phyloP scores from a whole-genome alignment of 2,329 filamentous ascomycete species.

The Nothopassalora personata region DNA sequence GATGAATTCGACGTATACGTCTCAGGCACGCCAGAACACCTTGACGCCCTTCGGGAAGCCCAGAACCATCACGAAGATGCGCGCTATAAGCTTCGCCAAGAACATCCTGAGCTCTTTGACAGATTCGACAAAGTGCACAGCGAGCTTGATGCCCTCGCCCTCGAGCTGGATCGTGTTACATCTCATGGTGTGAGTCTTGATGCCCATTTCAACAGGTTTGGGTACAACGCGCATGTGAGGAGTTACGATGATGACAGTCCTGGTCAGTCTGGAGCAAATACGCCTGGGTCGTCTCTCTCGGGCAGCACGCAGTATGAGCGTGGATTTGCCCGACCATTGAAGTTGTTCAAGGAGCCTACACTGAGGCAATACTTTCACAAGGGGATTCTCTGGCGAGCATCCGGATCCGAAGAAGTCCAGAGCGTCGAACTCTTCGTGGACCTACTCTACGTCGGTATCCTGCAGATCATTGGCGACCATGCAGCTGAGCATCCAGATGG shows the following conservation, averaged over 20 bases:
- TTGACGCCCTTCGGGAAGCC: slow-evolving; percentile 47
- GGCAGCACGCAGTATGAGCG: slow-evolving; percentile 11
- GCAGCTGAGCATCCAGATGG: slow-evolving; percentile 54
- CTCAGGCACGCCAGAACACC: slow-evolving; percentile 50
- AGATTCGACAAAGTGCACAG: slow-evolving; percentile 53
- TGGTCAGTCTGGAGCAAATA: slow-evolving; percentile 16
- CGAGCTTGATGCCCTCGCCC: slow-evolving; percentile 49
- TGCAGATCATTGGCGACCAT: slow-evolving; percentile 59
- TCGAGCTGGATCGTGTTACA: slow-evolving; percentile 51
- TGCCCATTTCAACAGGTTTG: slow-evolving; percentile 59
- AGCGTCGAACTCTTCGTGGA: slow-evolving; percentile 62
- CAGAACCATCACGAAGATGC: slow-evolving; percentile 51
- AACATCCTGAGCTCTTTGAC: slow-evolving; percentile 49
- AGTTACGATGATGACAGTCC: slow-evolving; percentile 26
- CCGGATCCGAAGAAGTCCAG: slow-evolving; percentile 55
- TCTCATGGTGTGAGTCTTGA: slow-evolving; percentile 52
- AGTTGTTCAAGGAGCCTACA: slow-evolving; percentile 55
- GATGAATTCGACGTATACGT: slow-evolving; percentile 54
- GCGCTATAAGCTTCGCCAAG: slow-evolving; percentile 43
- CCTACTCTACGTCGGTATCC: slow-evolving; percentile 59
- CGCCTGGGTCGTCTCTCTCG: slow-evolving; percentile 10
- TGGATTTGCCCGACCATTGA: slow-evolving; percentile 39
- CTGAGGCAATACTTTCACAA: slow-evolving; percentile 63
- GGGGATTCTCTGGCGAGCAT: slow-evolving; percentile 58
- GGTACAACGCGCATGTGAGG: slow-evolving; percentile 54